Evolutionary conservation across 2,329 filamentous ascomycete species (phyloP).

Genomic region (Didymosphaeria variabile): DNA sequence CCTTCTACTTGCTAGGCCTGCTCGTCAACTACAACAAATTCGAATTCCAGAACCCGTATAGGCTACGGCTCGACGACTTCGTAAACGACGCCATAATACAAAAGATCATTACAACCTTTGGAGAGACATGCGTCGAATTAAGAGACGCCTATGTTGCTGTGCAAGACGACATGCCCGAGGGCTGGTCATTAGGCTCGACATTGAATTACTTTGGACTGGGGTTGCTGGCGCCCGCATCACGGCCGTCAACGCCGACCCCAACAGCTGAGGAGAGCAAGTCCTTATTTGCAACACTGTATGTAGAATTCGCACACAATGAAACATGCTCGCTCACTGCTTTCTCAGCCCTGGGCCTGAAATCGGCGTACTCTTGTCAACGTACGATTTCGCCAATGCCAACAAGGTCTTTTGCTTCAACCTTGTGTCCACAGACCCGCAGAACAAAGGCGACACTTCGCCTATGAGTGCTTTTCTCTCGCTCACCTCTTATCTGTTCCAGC

Average conservation of each 20-base stretch:
- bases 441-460: constrained; percentile 73
- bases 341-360: constrained; percentile 81
- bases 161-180: constrained; percentile 88
- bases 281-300: constrained; percentile 81
- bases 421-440: constrained; percentile 69
- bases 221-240: constrained; percentile 73
- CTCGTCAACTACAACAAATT: constrained; percentile 99
- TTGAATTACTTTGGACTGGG: constrained; percentile 86
- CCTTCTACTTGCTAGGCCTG: constrained; percentile 84
- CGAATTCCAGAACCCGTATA: constrained; percentile 96
- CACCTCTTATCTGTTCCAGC: constrained; percentile 91
- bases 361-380: constrained; percentile 82
- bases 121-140: constrained; percentile 72
- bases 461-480: constrained; percentile 86
- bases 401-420: constrained; percentile 93
- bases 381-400: constrained; percentile 94
- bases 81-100: constrained; percentile 89
- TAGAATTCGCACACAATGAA: constrained; percentile 24
- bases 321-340: constrained; percentile 20
- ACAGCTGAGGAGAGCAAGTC: constrained; percentile 83
- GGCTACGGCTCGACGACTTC: constrained; percentile 90
- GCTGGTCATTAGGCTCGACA: constrained; percentile 84
- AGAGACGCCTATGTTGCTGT: constrained; percentile 83
- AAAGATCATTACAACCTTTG: constrained; percentile 80
- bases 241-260: constrained; percentile 66